phyloP scores from a whole-genome alignment of 305 asterid genomes.

The Solanum hybrid region DNA sequence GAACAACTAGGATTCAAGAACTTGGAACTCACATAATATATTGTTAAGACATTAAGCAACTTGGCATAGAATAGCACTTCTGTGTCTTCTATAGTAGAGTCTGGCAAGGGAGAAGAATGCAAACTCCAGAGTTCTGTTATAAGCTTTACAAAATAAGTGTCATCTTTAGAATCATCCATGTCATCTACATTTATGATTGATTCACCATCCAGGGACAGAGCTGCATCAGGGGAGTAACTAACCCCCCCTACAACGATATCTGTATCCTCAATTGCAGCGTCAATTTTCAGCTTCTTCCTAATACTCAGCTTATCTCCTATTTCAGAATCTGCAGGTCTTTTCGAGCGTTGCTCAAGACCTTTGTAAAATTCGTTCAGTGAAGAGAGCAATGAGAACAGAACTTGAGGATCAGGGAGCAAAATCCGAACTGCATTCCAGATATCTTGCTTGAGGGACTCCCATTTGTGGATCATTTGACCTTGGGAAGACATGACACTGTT shows the following conservation, averaged over 20 bases:
- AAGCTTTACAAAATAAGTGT: conserved; percentile 23
- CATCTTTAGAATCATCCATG: conserved; percentile 32
- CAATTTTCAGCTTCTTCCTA: conserved; percentile 58
- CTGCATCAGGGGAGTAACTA: conserved; percentile 33
- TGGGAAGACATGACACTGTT: conserved; percentile 26
- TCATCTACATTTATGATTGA: conserved; percentile 28
- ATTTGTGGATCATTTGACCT: conserved; percentile 28
- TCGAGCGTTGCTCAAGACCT: conserved; percentile 31
- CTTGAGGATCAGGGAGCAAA: conserved; percentile 78
- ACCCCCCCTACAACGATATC: conserved; percentile 72
- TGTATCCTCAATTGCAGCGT: conserved; percentile 35
- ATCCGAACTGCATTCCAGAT: conserved; percentile 54
- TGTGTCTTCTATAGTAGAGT: conserved; percentile 28
- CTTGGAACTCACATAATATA: conserved; percentile 60
- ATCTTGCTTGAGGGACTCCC: conserved; percentile 50
- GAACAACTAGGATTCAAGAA: conserved; percentile 5
- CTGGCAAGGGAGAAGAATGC: conserved; percentile 19
- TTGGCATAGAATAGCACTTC: conserved; percentile 65
- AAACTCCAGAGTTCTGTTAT: conserved; percentile 55
- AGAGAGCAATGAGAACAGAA: conserved; percentile 65
- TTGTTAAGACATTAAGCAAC: conserved; percentile 61
- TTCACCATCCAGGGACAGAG: conserved; percentile 27
- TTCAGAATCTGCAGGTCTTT: conserved; percentile 59
- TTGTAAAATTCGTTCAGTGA: conserved; percentile 42
- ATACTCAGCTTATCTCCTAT: conserved; percentile 21